Conservation (phyloP, 129 eudicot species). For the Solidago caesia region DNA sequence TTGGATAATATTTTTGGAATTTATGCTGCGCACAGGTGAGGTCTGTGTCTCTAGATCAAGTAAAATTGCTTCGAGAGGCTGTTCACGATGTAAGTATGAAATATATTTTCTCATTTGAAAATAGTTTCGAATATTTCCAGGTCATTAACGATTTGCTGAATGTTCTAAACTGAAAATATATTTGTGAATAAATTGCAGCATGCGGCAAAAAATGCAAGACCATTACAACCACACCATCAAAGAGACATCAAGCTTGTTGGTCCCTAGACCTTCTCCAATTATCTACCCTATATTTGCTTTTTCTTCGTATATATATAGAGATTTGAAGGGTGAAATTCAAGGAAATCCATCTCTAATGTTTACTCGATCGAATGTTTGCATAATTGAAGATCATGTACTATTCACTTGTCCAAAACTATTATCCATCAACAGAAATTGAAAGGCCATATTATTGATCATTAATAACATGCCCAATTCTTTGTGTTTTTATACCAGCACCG, state of each 20-base stretch:
- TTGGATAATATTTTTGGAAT: background rate
- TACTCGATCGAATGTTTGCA: too few relatives aligned
- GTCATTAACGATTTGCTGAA: background rate
- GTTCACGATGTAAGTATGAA: constrained; percentile 64
- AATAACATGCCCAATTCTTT: too few relatives aligned
- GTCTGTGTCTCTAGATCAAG: constrained; percentile 58
- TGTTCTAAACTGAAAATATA: background rate
- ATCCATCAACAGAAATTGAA: too few relatives aligned
- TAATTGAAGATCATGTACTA: too few relatives aligned
- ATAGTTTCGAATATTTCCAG: background rate
- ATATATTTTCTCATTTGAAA: background rate
- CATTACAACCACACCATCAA: constrained; percentile 54
- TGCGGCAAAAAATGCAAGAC: constrained; percentile 73
- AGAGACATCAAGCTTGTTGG: constrained; percentile 46
- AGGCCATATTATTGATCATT: too few relatives aligned
- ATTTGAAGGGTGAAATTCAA: too few relatives aligned
- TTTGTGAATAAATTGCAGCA: constrained; percentile 36
- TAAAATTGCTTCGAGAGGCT: constrained; percentile 55
- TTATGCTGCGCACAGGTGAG: constrained; percentile 32
- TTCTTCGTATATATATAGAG: too few relatives aligned
- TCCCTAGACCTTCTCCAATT: constrained; percentile 10
- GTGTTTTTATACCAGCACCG: too few relatives aligned
- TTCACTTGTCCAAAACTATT: too few relatives aligned
- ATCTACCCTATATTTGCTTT: too few relatives aligned
- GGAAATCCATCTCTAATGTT: too few relatives aligned